Evolutionary conservation across 1,284 basidiomycete species (phyloP).

Genomic region (Ustilago crameri): DNA sequence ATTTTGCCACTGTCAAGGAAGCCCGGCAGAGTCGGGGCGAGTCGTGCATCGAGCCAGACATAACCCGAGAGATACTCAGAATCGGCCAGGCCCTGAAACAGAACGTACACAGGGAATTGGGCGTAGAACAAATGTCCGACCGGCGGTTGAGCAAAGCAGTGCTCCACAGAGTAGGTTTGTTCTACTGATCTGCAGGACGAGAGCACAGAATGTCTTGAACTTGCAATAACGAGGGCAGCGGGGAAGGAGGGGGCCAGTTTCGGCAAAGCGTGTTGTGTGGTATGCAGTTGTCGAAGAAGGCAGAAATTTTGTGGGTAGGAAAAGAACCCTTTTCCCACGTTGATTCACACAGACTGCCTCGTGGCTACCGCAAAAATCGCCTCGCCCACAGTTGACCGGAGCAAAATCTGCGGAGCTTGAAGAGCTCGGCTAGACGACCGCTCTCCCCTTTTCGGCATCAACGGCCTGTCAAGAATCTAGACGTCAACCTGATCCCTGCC

Average conservation of each 20-base stretch:
- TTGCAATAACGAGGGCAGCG: too few species aligned
- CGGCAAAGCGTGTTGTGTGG: neutral
- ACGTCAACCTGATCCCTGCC: too few species aligned
- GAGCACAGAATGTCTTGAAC: too few species aligned
- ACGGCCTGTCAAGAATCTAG: slow-evolving; percentile 4
- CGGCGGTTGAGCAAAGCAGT: neutral
- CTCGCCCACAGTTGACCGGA: neutral
- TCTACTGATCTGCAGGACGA: too few species aligned
- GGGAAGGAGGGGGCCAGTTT: neutral
- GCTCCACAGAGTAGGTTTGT: too few species aligned
- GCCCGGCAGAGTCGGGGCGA: neutral
- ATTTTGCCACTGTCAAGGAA: too few species aligned
- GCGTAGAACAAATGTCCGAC: neutral
- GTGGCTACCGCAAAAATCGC: neutral
- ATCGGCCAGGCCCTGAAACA: neutral
- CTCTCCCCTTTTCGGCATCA: slow-evolving; percentile 7
- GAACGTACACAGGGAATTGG: neutral
- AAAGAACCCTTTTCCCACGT: slow-evolving; percentile 5
- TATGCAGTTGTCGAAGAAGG: neutral
- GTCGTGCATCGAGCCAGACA: neutral
- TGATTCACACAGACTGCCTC: neutral
- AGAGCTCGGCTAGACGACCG: too few species aligned
- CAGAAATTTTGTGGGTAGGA: neutral
- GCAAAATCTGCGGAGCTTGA: neutral
- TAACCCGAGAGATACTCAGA: neutral